A percentile compares a stretch with the other conserved stretches of the same genome.
phyloP scores from a whole-genome alignment of 192 early-diverging fungal genomes.

The Linderina pennispora region DNA sequence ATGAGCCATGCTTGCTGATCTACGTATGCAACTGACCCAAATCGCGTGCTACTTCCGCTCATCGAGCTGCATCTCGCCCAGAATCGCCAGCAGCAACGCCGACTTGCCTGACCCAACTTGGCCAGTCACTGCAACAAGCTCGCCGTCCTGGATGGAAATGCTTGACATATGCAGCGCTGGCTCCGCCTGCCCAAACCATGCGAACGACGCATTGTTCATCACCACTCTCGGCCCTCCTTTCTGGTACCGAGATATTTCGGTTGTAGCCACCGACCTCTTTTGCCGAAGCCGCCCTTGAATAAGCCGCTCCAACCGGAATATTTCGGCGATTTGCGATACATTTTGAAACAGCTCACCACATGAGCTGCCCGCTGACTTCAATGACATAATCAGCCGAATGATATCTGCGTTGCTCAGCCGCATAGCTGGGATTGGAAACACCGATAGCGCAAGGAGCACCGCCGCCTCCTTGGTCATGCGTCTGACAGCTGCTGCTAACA shows the following conservation, averaged over 20 bases:
- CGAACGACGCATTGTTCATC: constrained; percentile 3
- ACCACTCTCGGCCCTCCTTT: not conserved
- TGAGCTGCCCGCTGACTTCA: not conserved
- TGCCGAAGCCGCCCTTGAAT: not conserved
- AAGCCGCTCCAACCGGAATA: not conserved
- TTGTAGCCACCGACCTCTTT: not conserved
- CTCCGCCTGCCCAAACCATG: not conserved
- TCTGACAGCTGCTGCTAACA: constrained; percentile 3
- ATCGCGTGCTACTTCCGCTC: not conserved
- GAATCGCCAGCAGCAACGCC: constrained; percentile 62
- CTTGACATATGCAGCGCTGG: not conserved
- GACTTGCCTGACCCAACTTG: constrained; percentile 81
- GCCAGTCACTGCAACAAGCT: constrained; percentile 70
- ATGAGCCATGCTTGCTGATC: constrained; percentile 54
- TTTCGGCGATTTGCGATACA: not conserved
- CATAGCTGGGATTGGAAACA: not conserved
- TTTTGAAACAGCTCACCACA: not conserved
- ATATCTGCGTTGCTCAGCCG: not conserved
- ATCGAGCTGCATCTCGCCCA: constrained; percentile 60
- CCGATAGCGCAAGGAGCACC: constrained; percentile 3
- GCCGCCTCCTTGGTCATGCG: constrained; percentile 3
- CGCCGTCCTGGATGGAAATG: constrained; percentile 16
- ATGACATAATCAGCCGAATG: not conserved
- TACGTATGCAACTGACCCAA: constrained; percentile 22
- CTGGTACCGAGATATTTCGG: not conserved